phyloP scores from a whole-genome alignment of 1,284 basidiomycete genomes.

The Pholiota adiposa region DNA sequence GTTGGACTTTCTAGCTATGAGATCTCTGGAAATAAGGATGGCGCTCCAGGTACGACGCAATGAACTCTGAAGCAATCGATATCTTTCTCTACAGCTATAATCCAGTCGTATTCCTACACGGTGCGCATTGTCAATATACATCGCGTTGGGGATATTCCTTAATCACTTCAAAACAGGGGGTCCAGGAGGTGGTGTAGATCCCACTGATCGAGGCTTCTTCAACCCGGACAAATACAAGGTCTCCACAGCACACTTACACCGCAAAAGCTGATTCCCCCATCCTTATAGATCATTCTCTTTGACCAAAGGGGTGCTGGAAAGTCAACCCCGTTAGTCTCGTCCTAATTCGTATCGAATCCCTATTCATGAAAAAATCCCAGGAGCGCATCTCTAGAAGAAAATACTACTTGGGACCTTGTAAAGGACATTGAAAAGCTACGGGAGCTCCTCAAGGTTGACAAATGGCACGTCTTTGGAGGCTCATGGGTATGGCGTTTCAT shows the following conservation, averaged over 20 bases:
- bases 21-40: conserved; percentile 76
- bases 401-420: conserved; percentile 96
- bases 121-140: conserved; percentile 35
- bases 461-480: conserved; percentile 93
- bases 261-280: background rate
- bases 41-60: conserved; percentile 61
- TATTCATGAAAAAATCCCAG: conserved; percentile 36
- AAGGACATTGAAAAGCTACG: conserved; percentile 87
- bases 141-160: background rate
- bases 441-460: conserved; percentile 73
- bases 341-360: background rate
- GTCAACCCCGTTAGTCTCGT: conserved; percentile 68
- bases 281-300: conserved; percentile 69
- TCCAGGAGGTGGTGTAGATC: conserved; percentile 74
- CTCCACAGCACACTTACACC: conserved; percentile 22
- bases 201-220: conserved; percentile 78
- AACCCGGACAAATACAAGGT: conserved; percentile 85
- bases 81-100: background rate
- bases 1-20: conserved; percentile 63
- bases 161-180: conserved; percentile 49
- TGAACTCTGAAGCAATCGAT: background rate
- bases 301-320: conserved; percentile 91
- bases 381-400: conserved; percentile 78
- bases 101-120: conserved; percentile 83
- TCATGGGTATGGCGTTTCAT: conserved; percentile 66